A percentile compares a stretch with the other conserved stretches of the same genome.
phyloP scores from a whole-genome alignment of 495 filamentous ascomycete species.

The Peziza echinospora region DNA sequence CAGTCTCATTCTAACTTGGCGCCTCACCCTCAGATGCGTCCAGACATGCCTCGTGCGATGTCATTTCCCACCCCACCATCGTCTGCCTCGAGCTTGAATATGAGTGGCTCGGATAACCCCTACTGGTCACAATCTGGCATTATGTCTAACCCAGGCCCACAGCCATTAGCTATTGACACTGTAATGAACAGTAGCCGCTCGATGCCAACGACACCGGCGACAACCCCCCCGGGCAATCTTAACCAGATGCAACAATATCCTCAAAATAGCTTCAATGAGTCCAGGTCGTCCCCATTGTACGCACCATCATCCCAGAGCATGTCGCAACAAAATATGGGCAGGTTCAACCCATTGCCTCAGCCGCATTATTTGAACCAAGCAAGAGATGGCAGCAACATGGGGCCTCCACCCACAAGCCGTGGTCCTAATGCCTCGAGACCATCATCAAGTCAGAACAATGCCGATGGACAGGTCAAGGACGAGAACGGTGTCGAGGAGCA shows the following conservation, averaged over 20 bases:
- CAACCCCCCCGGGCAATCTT: conserved; percentile 67
- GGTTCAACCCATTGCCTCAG: conserved; percentile 39
- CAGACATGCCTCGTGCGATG: conserved; percentile 56
- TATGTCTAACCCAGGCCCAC: conserved; percentile 31
- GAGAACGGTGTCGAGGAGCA: conserved; percentile 30
- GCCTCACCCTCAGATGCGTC: conserved; percentile 41
- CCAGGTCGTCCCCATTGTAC: conserved; percentile 7
- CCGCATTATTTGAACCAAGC: conserved; percentile 45
- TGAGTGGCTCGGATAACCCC: conserved; percentile 50
- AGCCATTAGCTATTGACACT: conserved; percentile 70
- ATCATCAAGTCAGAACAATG: conserved; percentile 17
- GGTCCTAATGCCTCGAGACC: conserved; percentile 12
- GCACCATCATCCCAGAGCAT: conserved; percentile 9
- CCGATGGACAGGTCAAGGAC: conserved; percentile 16
- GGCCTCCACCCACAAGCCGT: conserved; percentile 42
- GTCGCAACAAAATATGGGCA: conserved; percentile 39
- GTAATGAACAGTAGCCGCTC: conserved; percentile 61
- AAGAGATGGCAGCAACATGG: conserved; percentile 49
- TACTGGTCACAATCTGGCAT: conserved; percentile 40
- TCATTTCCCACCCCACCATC: conserved; percentile 90
- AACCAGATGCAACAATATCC: conserved; percentile 45
- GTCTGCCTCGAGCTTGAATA: conserved; percentile 60
- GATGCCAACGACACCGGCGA: conserved; percentile 82
- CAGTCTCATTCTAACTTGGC: conserved; percentile 41
- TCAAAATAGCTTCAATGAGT: conserved; percentile 1